phyloP scores from a whole-genome alignment of 768 basidiomycete species.

The Auricularia cornea region DNA sequence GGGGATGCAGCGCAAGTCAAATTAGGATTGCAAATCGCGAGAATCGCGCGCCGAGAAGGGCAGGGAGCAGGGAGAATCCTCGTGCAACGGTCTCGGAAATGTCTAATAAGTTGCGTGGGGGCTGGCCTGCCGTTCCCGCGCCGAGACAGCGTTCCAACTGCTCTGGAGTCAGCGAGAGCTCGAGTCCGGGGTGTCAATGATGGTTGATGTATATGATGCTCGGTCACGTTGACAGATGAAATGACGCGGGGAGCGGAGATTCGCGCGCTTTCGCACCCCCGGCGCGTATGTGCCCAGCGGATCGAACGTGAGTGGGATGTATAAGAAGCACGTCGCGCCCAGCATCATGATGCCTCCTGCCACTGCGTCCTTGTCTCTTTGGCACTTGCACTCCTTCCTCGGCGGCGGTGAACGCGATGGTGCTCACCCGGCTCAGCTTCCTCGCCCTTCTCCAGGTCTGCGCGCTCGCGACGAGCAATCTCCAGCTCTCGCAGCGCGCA shows the following conservation, averaged over 20 bases:
- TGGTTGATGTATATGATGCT: background rate
- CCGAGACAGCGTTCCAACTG: background rate
- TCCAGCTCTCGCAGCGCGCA: background rate
- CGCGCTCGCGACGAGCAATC: background rate
- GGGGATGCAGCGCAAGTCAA: no score
- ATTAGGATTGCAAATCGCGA: no score
- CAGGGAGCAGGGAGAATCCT: background rate
- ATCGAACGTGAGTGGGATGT: background rate
- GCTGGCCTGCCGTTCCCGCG: no score
- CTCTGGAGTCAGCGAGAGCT: background rate
- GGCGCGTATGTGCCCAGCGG: background rate
- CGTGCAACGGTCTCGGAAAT: background rate
- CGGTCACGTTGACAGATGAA: background rate
- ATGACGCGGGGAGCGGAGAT: background rate
- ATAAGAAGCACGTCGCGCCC: background rate
- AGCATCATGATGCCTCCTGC: background rate
- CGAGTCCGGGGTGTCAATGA: background rate
- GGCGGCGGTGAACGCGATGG: background rate
- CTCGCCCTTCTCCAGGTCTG: background rate
- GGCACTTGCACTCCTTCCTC: background rate
- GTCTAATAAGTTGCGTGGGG: no score
- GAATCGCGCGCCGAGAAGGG: background rate
- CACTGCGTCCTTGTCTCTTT: background rate
- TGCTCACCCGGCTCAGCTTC: background rate
- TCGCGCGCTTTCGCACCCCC: background rate